Percentiles rank a stretch among this genome's conserved stretches.
phyloP scores from a whole-genome alignment of 2,329 filamentous ascomycete species.

The Aspergillus pseudoterreus region DNA sequence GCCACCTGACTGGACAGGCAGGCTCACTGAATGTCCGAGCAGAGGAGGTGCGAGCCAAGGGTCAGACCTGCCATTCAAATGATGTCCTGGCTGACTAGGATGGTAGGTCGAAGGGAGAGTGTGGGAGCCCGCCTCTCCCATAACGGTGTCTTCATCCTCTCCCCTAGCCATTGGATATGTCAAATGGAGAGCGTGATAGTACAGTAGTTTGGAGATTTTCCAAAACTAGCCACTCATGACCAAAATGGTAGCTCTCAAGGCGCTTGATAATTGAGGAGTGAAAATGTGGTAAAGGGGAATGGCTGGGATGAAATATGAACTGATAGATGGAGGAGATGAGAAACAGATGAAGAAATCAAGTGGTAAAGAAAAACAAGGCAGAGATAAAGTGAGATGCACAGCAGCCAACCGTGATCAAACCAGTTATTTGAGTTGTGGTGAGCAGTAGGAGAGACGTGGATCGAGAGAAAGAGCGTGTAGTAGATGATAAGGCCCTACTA shows the following conservation, averaged over 20 bases:
- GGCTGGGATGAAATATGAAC: too few relatives aligned
- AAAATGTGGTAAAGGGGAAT: too few relatives aligned
- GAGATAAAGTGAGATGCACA: not conserved
- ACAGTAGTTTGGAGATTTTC: constrained; percentile 3
- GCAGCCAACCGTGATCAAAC: too few relatives aligned
- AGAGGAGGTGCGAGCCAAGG: constrained; percentile 21
- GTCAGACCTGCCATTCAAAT: constrained; percentile 17
- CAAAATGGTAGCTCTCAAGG: not conserved
- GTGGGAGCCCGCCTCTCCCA: constrained; percentile 29
- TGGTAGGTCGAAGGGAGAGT: constrained; percentile 3
- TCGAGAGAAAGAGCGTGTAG: not conserved
- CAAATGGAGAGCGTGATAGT: constrained; percentile 4
- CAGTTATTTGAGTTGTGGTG: too few relatives aligned
- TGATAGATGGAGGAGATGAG: not conserved
- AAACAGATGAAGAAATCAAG: not conserved
- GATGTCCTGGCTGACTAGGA: constrained; percentile 4
- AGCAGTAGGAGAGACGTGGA: not conserved
- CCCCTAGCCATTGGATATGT: constrained; percentile 22
- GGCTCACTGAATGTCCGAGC: constrained; percentile 17
- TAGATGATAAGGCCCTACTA: not conserved
- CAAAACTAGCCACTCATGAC: constrained; percentile 16
- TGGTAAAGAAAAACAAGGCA: not conserved
- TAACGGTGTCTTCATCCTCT: constrained; percentile 39
- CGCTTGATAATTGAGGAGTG: too few relatives aligned
- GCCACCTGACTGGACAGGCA: constrained; percentile 13